Base-by-base conservation (phyloP, 345 rosid genomes). In the Hirschfeldia incana region DNA sequence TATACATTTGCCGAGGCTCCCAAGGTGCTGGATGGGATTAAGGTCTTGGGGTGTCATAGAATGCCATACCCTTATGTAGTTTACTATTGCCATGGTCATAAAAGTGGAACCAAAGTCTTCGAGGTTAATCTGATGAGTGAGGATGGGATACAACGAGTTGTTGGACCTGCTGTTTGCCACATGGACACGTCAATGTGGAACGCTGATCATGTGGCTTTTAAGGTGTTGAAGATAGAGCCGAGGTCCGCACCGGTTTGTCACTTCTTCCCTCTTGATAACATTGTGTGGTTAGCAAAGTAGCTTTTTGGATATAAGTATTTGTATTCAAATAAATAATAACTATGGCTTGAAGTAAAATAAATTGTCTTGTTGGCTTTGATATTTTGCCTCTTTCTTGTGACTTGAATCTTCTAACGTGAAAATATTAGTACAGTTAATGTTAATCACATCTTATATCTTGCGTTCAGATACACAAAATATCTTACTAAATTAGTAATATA, bases 161-260 rank as follows among this genome's bases (percentile, higher is more conserved):
- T 86, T 11, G 93, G 94, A 30, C 72, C 69, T 0, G 96, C 84
- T 1, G 85, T 88, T 8, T 94, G 97, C 46, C 98, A 92, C 79
- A 87, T 89, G 97, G 90, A 94, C 58, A 92, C 97, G 2, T 87
- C 97, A 15, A 81, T 70, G 60, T 92, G 97, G 98, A 75, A 86
- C 61, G 49, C 3, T 4, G 86, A 87, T 15, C 90, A 90, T 68
- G 83, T 69, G n/a, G 86, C 94, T 4, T 94, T 94, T 76, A 86
- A 74, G 1, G 82, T 90, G 61, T 87, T 91, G 8, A 75, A 72
- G 27, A 63, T 91, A 32, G 28, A 86, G 34, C 93, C 92, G 0
- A 82, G 97, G 30, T 81, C 86, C 1, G 77, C 83, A 36, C 92
- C 93, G 0, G 97, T 92, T 33, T 94, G 97, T 64, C 97, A 94